These are phyloP conservation scores for Rhizopogon vinicolor DNA, from an alignment of 768 basidiomycete species.

Conservation along the genomic window DNA sequence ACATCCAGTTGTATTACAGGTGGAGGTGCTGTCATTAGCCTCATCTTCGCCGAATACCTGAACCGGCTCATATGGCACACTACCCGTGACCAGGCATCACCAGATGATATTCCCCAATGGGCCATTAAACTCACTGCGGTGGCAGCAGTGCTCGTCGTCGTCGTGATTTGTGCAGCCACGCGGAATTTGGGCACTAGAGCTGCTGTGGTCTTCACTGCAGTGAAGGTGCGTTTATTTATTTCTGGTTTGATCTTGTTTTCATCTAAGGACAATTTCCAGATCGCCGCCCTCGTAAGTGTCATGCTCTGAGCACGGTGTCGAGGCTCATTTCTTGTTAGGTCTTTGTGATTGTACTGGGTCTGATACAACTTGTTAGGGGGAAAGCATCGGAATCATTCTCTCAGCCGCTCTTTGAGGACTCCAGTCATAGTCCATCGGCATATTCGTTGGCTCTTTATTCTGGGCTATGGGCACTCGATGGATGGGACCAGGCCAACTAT, in stretches of 20 bases:
- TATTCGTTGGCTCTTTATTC: conserved; percentile 96
- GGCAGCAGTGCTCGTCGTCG: conserved; percentile 66
- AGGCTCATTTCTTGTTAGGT: conserved; percentile 36
- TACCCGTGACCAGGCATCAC: conserved; percentile 64
- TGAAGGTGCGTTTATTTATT: conserved; percentile 57
- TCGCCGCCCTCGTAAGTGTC: conserved; percentile 58
- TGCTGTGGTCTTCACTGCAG: conserved; percentile 80
- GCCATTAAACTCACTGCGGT: conserved; percentile 85
- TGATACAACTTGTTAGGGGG: conserved; percentile 72
- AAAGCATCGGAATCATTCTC: conserved; percentile 64
- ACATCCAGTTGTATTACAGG: conserved; percentile 33
- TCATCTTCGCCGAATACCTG: conserved; percentile 90
- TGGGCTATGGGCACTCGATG: conserved; percentile 93
- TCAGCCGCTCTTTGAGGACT: conserved; percentile 64
- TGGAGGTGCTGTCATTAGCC: conserved; percentile 76
- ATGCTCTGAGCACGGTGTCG: not conserved
- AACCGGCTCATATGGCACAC: conserved; percentile 84
- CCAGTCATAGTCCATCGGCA: conserved; percentile 72
- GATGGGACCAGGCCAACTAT: conserved; percentile 93
- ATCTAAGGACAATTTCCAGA: conserved; percentile 29
- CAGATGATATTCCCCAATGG: conserved; percentile 83
- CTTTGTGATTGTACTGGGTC: conserved; percentile 71
- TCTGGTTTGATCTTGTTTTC: not conserved
- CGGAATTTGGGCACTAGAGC: conserved; percentile 75
- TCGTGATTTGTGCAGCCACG: conserved; percentile 73